Evolutionary conservation across 345 rosid genomes (phyloP).

Genomic region (Odontarrhena argentea): DNA sequence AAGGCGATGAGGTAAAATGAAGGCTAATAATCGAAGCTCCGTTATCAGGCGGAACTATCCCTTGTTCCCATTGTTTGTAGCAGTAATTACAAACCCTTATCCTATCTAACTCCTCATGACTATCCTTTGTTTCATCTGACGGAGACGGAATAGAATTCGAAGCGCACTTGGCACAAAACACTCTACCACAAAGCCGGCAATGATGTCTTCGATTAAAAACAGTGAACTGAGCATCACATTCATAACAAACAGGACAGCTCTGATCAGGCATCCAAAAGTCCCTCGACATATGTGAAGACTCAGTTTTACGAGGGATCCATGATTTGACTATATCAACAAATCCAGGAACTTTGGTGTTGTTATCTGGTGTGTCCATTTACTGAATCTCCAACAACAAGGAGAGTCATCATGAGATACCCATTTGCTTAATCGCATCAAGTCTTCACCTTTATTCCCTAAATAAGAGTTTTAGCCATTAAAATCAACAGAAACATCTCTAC

Average conservation of each 20-base stretch:
- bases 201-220: conserved; percentile 89
- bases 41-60: conserved; percentile 53
- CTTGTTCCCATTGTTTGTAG: conserved; percentile 78
- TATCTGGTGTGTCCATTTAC: conserved; percentile 82
- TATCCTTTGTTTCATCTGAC: conserved; percentile 54
- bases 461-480: neutral
- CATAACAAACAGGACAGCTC: conserved; percentile 94
- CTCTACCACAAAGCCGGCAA: conserved; percentile 89
- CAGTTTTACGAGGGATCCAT: conserved; percentile 77
- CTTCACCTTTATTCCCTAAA: conserved; percentile 20
- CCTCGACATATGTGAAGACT: conserved; percentile 67
- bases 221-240: conserved; percentile 92
- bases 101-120: conserved; percentile 67
- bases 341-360: conserved; percentile 55
- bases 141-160: conserved; percentile 68
- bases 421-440: conserved; percentile 44
- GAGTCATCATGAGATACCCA: conserved; percentile 67
- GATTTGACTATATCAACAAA: conserved; percentile 70
- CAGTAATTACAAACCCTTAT: conserved; percentile 90
- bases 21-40: conserved; percentile 54
- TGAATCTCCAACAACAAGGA: conserved; percentile 53
- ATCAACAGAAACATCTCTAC: conserved; percentile 7
- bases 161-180: conserved; percentile 92
- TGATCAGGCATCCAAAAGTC: conserved; percentile 99
- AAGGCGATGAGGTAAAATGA: conserved; percentile 69